Percentiles rank a stretch among this genome's conserved stretches.
Evolutionary conservation across 176 grass and related monocot species (phyloP).

Genomic region (Zizania latifolia): DNA sequence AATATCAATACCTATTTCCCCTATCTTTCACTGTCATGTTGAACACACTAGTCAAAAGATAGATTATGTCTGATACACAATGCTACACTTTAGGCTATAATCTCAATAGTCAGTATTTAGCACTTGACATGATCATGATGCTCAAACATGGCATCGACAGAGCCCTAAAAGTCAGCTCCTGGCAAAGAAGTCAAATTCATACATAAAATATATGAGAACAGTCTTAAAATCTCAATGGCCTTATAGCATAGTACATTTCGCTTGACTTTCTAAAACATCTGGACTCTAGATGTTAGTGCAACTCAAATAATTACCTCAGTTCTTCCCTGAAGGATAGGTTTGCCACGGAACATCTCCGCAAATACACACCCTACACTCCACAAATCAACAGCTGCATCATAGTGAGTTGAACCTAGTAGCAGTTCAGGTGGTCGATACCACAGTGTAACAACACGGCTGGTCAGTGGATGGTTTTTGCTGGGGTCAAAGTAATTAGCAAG

Average conservation of each 20-base stretch:
- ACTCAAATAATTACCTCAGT: conserved; percentile 66
- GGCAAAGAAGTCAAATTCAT: not conserved
- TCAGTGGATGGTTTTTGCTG: conserved; percentile 55
- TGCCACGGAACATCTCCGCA: conserved; percentile 77
- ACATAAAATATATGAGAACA: not conserved
- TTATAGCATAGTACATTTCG: not conserved
- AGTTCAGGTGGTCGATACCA: conserved; percentile 98
- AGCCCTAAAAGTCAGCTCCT: not conserved
- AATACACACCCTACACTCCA: conserved; percentile 98
- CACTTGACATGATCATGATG: not conserved
- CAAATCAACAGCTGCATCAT: conserved; percentile 88
- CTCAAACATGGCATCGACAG: not conserved
- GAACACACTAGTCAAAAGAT: not conserved
- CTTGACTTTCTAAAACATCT: not conserved
- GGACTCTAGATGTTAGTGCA: not conserved
- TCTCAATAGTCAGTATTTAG: not conserved
- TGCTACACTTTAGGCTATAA: not conserved
- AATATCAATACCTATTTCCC: not conserved
- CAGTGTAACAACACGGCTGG: conserved; percentile 93
- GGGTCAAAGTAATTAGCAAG: conserved; percentile 77
- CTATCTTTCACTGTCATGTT: not conserved
- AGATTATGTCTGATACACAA: not conserved
- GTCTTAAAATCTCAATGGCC: not conserved
- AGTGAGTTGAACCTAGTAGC: conserved; percentile 84
- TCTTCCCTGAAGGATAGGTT: conserved; percentile 85